Percentiles rank a stretch among this genome's conserved stretches.
Conservation (phyloP, 2,329 filamentous ascomycete species). For the Cordyceps militaris region DNA sequence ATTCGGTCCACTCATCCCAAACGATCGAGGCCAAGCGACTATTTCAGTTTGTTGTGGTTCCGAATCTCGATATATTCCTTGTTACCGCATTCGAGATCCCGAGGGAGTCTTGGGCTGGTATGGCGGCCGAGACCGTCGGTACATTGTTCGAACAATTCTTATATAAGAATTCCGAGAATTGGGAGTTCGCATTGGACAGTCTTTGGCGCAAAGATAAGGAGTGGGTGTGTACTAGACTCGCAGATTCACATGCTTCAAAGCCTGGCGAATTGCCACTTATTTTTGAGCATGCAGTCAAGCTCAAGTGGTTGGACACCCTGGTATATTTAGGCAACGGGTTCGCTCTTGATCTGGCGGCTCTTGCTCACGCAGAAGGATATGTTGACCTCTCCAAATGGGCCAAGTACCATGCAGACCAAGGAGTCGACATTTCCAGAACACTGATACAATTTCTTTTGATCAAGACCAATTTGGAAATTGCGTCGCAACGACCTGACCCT, state of each 20-base stretch:
- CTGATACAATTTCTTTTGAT: constrained; percentile 76
- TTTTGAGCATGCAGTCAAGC: constrained; percentile 62
- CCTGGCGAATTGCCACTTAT: constrained; percentile 41
- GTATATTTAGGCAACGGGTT: constrained; percentile 75
- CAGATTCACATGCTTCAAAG: constrained; percentile 73
- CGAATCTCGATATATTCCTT: constrained; percentile 71
- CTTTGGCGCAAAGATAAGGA: constrained; percentile 85
- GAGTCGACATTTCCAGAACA: constrained; percentile 60
- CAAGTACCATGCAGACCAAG: constrained; percentile 59
- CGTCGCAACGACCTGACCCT: constrained; percentile 61
- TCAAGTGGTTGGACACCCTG: constrained; percentile 78
- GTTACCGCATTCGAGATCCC: constrained; percentile 71
- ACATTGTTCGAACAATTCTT: constrained; percentile 80
- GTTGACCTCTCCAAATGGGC: constrained; percentile 80
- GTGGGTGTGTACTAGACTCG: constrained; percentile 76
- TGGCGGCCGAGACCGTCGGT: constrained; percentile 68
- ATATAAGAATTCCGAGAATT: constrained; percentile 66
- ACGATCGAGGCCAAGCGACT: constrained; percentile 57
- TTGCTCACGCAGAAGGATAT: constrained; percentile 73
- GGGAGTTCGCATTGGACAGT: constrained; percentile 84
- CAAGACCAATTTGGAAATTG: constrained; percentile 75
- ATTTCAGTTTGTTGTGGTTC: constrained; percentile 60
- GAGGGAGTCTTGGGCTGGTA: constrained; percentile 62
- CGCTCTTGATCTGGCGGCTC: constrained; percentile 77
- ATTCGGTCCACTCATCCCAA: constrained; percentile 53